A percentile compares a stretch with the other conserved stretches of the same genome.
Conservation (phyloP, 2,329 filamentous ascomycete genomes). For the Hymenoscyphus scutula region DNA sequence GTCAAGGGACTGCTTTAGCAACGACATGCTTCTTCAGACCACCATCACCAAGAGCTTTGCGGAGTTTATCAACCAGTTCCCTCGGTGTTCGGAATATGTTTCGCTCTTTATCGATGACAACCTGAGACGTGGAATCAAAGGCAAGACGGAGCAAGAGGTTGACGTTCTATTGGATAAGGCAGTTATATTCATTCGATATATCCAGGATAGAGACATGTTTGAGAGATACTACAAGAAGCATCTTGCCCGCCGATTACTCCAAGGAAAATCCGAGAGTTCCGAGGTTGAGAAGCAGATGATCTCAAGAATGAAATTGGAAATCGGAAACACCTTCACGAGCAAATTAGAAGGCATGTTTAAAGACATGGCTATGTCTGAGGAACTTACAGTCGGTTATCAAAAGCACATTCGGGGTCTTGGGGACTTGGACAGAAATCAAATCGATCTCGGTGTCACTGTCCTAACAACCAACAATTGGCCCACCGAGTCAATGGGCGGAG, state of each 20-base stretch:
- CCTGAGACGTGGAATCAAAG: conserved; percentile 88
- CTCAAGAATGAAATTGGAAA: conserved; percentile 91
- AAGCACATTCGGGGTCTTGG: conserved; percentile 57
- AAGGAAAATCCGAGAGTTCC: conserved; percentile 84
- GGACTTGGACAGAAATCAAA: conserved; percentile 55
- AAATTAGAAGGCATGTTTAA: conserved; percentile 98
- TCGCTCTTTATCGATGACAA: conserved; percentile 97
- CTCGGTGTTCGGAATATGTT: conserved; percentile 82
- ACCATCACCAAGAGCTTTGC: conserved; percentile 83
- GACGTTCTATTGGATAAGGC: conserved; percentile 85
- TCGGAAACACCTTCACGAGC: conserved; percentile 88
- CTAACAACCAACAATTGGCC: conserved; percentile 96
- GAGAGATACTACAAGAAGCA: conserved; percentile 99
- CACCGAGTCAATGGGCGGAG: conserved; percentile 74
- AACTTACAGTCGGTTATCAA: conserved; percentile 76
- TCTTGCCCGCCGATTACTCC: conserved; percentile 79
- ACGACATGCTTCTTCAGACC: conserved; percentile 75
- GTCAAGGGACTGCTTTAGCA: conserved; percentile 68
- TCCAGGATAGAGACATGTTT: conserved; percentile 90
- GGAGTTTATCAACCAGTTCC: conserved; percentile 91
- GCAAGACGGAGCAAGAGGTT: conserved; percentile 85
- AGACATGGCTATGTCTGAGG: conserved; percentile 85
- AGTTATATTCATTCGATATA: conserved; percentile 80
- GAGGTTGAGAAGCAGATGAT: conserved; percentile 97
- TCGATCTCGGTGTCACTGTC: conserved; percentile 81